These are phyloP conservation scores for Lachnellula cervina DNA, from an alignment of 2,329 filamentous ascomycete species.

Conservation along the genomic window DNA sequence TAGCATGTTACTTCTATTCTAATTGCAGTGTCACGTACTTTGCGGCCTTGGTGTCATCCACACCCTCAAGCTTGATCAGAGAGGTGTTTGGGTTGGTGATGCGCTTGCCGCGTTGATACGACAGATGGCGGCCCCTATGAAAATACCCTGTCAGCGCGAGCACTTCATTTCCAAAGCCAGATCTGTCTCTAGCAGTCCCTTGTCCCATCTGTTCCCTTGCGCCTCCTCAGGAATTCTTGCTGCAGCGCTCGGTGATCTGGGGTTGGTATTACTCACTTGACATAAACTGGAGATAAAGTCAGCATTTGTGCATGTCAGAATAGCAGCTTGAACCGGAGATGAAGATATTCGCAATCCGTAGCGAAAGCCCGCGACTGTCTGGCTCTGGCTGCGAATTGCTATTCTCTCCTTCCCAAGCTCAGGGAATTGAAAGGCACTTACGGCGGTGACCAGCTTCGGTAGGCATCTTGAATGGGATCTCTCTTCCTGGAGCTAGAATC, in stretches of 20 bases:
- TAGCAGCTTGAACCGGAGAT: neutral
- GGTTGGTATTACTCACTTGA: constrained; percentile 65
- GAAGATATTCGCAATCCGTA: neutral
- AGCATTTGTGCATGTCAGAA: constrained; percentile 22
- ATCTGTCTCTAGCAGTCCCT: constrained; percentile 5
- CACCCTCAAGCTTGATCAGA: constrained; percentile 98
- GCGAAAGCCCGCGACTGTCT: neutral
- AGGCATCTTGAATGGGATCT: constrained; percentile 69
- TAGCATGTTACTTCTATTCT: constrained; percentile 11
- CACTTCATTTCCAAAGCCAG: constrained; percentile 4
- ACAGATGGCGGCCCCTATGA: constrained; percentile 90
- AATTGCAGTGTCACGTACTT: constrained; percentile 53
- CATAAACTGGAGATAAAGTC: constrained; percentile 61
- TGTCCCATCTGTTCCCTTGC: neutral
- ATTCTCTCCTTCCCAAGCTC: neutral
- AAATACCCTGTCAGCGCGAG: constrained; percentile 19
- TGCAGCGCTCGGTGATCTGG: constrained; percentile 2
- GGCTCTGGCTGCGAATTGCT: neutral
- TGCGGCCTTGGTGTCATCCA: constrained; percentile 83
- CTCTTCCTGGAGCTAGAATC: constrained; percentile 41
- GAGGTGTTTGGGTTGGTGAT: constrained; percentile 85
- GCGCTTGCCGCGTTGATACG: constrained; percentile 94
- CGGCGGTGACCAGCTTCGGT: constrained; percentile 83
- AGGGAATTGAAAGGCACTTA: constrained; percentile 49
- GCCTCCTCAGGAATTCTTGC: neutral